These are phyloP conservation scores for Aegilops speltoides DNA, from an alignment of 176 grass and related monocot species.

Conservation along the genomic window DNA sequence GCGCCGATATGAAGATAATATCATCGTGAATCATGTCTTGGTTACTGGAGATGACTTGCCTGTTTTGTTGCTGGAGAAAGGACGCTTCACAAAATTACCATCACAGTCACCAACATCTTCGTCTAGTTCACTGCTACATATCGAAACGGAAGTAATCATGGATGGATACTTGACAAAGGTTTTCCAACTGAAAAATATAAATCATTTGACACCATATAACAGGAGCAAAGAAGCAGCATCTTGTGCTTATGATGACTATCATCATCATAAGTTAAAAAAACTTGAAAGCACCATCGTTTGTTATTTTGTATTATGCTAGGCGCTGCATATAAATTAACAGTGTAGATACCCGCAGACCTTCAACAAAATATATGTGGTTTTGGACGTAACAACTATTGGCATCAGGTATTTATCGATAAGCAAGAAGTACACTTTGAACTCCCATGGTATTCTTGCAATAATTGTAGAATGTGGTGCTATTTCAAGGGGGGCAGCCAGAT, in stretches of 20 bases:
- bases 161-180: not conserved
- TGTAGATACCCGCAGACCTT: not conserved
- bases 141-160: constrained; percentile 5
- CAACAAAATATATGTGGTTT: not conserved
- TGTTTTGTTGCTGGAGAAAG: constrained; percentile 35
- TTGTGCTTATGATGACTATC: not conserved
- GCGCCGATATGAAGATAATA: not conserved
- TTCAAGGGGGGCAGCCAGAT: not conserved
- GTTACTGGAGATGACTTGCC: constrained; percentile 24
- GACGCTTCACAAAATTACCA: constrained; percentile 34
- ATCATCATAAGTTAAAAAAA: constrained; percentile 10
- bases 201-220: not conserved
- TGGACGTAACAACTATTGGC: not conserved
- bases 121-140: constrained; percentile 34
- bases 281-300: not conserved
- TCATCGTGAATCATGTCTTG: not conserved
- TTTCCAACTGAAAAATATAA: not conserved
- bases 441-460: not conserved
- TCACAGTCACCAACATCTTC: constrained; percentile 35
- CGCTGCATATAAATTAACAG: not conserved
- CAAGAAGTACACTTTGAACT: not conserved
- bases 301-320: not conserved
- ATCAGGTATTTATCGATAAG: constrained; percentile 10
- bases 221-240: not conserved
- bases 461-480: not conserved